Evolutionary conservation across 2,329 filamentous ascomycete species (phyloP).

Genomic region (Arachnopeziza araneosa): DNA sequence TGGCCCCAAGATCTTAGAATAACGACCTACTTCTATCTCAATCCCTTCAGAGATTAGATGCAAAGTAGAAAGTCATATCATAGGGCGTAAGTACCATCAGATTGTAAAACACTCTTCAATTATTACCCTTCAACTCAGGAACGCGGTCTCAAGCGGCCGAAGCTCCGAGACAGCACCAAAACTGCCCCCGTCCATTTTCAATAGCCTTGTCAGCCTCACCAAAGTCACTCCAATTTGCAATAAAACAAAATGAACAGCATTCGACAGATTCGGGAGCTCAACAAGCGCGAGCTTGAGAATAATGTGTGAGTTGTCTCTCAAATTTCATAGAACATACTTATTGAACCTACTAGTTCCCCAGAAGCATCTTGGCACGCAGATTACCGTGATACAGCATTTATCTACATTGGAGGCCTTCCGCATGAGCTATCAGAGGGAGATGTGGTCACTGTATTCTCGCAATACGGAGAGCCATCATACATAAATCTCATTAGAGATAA

Average conservation of each 20-base stretch:
- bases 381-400: slow-evolving; percentile 93
- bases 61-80: no score
- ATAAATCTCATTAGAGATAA: slow-evolving; percentile 91
- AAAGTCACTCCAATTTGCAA: background rate
- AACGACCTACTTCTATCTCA: no score
- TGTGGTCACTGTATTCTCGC: slow-evolving; percentile 92
- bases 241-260: slow-evolving; percentile 77
- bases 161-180: background rate
- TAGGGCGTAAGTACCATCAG: no score
- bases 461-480: slow-evolving; percentile 92
- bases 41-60: no score
- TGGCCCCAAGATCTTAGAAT: no score
- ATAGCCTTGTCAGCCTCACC: background rate
- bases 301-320: slow-evolving; percentile 56
- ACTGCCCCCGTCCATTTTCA: no score
- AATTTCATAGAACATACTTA: background rate
- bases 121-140: background rate
- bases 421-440: slow-evolving; percentile 94
- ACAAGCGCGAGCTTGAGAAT: slow-evolving; percentile 89
- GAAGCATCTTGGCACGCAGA: slow-evolving; percentile 95
- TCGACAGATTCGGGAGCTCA: slow-evolving; percentile 84
- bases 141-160: slow-evolving; percentile 15
- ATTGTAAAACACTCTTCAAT: background rate
- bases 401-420: slow-evolving; percentile 92
- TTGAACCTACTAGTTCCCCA: slow-evolving; percentile 51